Evolutionary conservation across 140 eudicot species (phyloP).

Genomic region (Flaveria floridana): DNA sequence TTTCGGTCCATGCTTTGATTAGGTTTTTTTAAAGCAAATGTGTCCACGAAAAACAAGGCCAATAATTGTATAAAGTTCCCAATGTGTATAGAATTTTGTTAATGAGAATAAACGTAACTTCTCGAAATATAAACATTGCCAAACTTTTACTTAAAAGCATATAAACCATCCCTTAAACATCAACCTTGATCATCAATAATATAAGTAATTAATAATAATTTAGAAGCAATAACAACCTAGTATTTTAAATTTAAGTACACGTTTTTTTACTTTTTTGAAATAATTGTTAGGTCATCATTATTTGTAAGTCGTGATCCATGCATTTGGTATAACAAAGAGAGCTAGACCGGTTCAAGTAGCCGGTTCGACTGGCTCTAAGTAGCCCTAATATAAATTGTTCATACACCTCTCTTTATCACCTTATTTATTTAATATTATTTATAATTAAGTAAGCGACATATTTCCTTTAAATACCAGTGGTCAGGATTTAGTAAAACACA

Average conservation of each 20-base stretch:
- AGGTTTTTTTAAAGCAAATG: not conserved
- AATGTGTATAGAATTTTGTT: not conserved
- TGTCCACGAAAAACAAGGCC: not conserved
- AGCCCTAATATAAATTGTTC: too few species aligned
- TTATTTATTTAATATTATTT: too few species aligned
- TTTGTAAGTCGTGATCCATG: not conserved
- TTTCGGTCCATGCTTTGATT: too few species aligned
- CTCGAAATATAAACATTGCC: not conserved
- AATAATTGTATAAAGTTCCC: slow-evolving; percentile 2
- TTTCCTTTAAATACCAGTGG: too few species aligned
- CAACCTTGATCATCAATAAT: not conserved
- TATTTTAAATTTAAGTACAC: not conserved
- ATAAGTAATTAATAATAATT: not conserved
- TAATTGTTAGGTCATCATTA: not conserved
- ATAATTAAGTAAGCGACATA: too few species aligned
- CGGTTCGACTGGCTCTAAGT: too few species aligned
- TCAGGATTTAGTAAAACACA: too few species aligned
- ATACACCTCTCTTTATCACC: too few species aligned
- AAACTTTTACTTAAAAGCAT: not conserved
- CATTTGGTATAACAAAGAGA: not conserved
- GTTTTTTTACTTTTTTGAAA: not conserved
- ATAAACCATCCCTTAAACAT: slow-evolving; percentile 2
- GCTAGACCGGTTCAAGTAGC: not conserved
- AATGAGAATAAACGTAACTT: not conserved
- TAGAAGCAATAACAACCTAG: not conserved